Base-by-base conservation (phyloP, 257 asterid genomes). In the Echites panduratus region DNA sequence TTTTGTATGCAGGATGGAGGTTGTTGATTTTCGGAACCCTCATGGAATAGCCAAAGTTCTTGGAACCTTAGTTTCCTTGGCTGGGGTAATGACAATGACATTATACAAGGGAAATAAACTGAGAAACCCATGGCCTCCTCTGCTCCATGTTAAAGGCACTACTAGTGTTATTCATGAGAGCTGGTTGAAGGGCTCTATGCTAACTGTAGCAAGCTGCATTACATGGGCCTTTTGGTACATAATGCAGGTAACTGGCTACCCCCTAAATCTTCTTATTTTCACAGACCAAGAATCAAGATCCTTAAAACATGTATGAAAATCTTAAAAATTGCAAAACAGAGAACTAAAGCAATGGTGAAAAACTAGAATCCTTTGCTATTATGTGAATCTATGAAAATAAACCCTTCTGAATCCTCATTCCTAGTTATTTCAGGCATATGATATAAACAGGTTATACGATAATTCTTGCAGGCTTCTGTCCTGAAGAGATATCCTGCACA, bases 401-500 rank as follows among this genome's bases (percentile, higher is more conserved):
- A 24, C 38, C 4, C 5, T 53, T 53, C 59, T 7, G 27, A 4
- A 6, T n/a, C 9, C 32, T n/a, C 3, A 9, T 19, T 56, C 22
- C 9, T 56, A n/a, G 62, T 26, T 32, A 22, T 58, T 58, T 9
- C 40, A 58, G 65, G 24, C 56, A 49, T 22, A n/a, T n/a, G 43
- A 73, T 27, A 26, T 20, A 53, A 19, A 48, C 57, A 22, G 45
- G 2, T 10, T 40, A 2, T 49, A n/a, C n/a, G 40, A 70, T 13
- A 22, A 69, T 54, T 74, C 9, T 38, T 74, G 71, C 83, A 89
- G 95, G 95, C 95, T 26, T 83, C 73, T 58, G 84, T 95, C 26
- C 72, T 87, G 85, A 87, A 72, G 80, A 79, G 96, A 50, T 89
- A 85, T 80, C 96, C 96, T 59, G 92, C 91, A 44, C 96, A 87